A percentile compares a stretch with the other conserved stretches of the same genome.
These are phyloP conservation scores for Salvia rosmarinus DNA, from an alignment of 257 asterid genomes.

Conservation along the genomic window DNA sequence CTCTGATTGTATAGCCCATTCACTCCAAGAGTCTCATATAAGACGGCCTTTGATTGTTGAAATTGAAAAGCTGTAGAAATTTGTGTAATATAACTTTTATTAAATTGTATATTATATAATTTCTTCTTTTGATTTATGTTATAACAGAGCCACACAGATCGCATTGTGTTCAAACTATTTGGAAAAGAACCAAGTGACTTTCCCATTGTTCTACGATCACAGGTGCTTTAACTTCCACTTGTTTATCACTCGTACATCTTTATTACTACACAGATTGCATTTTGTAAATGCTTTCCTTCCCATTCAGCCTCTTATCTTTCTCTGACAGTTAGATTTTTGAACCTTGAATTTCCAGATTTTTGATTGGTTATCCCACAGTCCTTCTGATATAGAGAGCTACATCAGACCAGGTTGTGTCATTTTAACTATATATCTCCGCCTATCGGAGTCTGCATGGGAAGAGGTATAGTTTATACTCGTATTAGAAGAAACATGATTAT, in stretches of 20 bases:
- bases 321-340: constrained; percentile 28
- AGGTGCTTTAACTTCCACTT: constrained; percentile 48
- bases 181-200: constrained; percentile 82
- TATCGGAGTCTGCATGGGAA: constrained; percentile 68
- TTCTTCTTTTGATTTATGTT: constrained; percentile 32
- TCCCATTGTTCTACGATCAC: constrained; percentile 66
- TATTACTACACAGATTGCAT: background rate
- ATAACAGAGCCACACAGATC: constrained; percentile 76
- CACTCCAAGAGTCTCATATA: background rate
- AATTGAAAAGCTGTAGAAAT: constrained; percentile 7
- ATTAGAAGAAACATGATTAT: constrained; percentile 4
- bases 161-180: constrained; percentile 82
- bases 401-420: constrained; percentile 89
- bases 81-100: background rate
- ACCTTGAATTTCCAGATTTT: constrained; percentile 64
- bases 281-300: constrained; percentile 18
- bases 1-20: constrained; percentile 9
- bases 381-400: constrained; percentile 89
- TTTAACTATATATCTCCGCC: constrained; percentile 71
- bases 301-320: constrained; percentile 22
- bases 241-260: constrained; percentile 24
- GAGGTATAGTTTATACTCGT: constrained; percentile 56
- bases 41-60: constrained; percentile 8
- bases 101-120: background rate
- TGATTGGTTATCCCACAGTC: constrained; percentile 90